These are phyloP conservation scores for Aspergillus vadensis DNA, from an alignment of 2,329 filamentous ascomycete species.

Conservation along the genomic window DNA sequence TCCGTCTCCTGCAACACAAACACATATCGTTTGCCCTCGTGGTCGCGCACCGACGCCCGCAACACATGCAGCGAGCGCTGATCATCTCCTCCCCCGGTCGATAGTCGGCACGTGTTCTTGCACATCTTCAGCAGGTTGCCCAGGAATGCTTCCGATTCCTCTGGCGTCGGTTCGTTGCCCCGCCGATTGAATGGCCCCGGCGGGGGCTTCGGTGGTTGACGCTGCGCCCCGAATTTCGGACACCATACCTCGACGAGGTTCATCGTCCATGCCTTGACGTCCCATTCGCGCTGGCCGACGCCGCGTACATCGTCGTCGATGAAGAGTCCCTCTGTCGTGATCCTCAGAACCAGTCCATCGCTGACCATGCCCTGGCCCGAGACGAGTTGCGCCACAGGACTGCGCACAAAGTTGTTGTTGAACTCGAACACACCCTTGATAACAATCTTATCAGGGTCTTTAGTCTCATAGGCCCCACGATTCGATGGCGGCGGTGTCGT, in stretches of 20 bases:
- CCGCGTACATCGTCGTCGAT: conserved; percentile 93
- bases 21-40: conserved; percentile 63
- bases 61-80: conserved; percentile 57
- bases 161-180: conserved; percentile 58
- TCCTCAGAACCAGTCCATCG: conserved; percentile 86
- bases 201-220: conserved; percentile 30
- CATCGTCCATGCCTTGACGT: conserved; percentile 96
- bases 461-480: conserved; percentile 77
- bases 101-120: conserved; percentile 63
- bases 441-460: conserved; percentile 93
- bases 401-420: conserved; percentile 83
- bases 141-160: conserved; percentile 68
- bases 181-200: conserved; percentile 46
- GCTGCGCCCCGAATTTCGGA: conserved; percentile 57
- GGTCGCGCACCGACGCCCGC: conserved; percentile 59
- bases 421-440: conserved; percentile 92
- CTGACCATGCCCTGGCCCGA: conserved; percentile 83
- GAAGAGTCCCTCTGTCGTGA: conserved; percentile 92
- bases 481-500: conserved; percentile 81
- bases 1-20: conserved; percentile 62
- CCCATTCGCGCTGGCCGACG: conserved; percentile 96
- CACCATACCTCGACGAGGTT: conserved; percentile 90
- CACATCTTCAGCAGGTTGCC: conserved; percentile 65
- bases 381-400: conserved; percentile 86
- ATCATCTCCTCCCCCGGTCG: conserved; percentile 28